These are phyloP conservation scores for Gillenia trifoliata DNA, from an alignment of 306 rosid species.

Conservation along the genomic window DNA sequence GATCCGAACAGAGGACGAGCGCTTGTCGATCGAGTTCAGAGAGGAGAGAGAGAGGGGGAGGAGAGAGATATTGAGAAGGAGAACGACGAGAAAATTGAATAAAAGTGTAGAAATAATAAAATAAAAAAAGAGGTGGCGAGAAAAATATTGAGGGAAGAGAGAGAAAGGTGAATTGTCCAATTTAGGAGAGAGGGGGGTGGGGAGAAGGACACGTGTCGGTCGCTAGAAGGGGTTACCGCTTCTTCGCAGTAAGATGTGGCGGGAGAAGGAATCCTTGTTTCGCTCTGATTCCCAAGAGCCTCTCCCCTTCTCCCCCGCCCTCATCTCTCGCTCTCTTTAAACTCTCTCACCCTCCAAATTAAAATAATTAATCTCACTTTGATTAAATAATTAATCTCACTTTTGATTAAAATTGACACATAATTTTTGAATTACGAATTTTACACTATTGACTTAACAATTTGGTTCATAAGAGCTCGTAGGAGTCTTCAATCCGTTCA, in stretches of 20 bases:
- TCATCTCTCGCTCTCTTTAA: background rate
- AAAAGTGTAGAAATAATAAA: background rate
- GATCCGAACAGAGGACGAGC: slow-evolving; percentile 42
- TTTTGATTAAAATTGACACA: too few relatives aligned
- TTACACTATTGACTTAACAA: too few relatives aligned
- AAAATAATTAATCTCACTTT: background rate
- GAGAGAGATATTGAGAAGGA: slow-evolving; percentile 5
- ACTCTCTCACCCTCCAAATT: background rate
- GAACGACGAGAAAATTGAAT: slow-evolving; percentile 12
- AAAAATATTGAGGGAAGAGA: background rate
- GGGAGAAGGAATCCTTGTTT: slow-evolving; percentile 38
- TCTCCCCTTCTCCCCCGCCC: background rate
- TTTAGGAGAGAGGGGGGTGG: slow-evolving; percentile 15
- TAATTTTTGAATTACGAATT: too few relatives aligned
- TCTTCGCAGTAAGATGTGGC: slow-evolving; percentile 42
- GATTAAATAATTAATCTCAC: background rate
- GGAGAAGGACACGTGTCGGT: slow-evolving; percentile 46
- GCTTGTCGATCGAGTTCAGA: slow-evolving; percentile 62
- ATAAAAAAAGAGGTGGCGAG: background rate
- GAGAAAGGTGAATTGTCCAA: slow-evolving; percentile 35
- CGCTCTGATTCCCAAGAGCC: background rate
- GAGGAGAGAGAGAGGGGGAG: slow-evolving; percentile 3
- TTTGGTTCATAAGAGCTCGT: too few relatives aligned
- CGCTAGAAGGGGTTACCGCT: slow-evolving; percentile 9
- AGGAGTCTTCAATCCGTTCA: too few relatives aligned